A percentile compares a stretch with the other conserved stretches of the same genome.
Evolutionary conservation across 1,284 basidiomycete species (phyloP).

Genomic region (Thecaphora thlaspeos): DNA sequence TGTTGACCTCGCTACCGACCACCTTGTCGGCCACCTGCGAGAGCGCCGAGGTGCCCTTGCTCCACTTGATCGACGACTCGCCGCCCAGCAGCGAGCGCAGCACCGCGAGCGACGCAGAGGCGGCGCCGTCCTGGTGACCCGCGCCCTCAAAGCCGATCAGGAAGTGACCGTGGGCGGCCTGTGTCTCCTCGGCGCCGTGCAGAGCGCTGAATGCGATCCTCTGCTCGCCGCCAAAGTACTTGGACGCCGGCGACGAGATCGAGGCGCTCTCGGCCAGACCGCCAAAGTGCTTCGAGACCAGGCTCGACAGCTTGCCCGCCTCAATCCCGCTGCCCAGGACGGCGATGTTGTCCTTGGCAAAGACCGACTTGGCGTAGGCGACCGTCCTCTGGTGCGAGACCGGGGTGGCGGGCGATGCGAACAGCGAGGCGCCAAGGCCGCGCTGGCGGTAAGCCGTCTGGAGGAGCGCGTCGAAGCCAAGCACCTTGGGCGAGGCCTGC

Average conservation of each 20-base stretch:
- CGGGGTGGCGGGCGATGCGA: slow-evolving; percentile 49
- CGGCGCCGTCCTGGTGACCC: slow-evolving; percentile 20
- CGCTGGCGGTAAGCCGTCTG: slow-evolving; percentile 55
- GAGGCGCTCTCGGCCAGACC: slow-evolving; percentile 27
- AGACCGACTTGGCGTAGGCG: slow-evolving; percentile 39
- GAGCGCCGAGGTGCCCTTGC: slow-evolving; percentile 46
- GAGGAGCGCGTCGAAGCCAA: slow-evolving; percentile 49
- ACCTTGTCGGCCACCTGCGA: slow-evolving; percentile 31
- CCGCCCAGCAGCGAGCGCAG: slow-evolving; percentile 54
- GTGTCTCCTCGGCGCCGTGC: slow-evolving; percentile 44
- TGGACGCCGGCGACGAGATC: slow-evolving; percentile 28
- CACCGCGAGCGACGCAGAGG: slow-evolving; percentile 47
- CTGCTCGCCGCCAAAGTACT: slow-evolving; percentile 57
- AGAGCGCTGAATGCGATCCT: slow-evolving; percentile 46
- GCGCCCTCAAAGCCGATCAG: slow-evolving; percentile 54
- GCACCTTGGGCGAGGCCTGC: slow-evolving; percentile 35
- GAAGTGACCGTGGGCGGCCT: slow-evolving; percentile 47
- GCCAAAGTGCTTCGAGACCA: slow-evolving; percentile 45
- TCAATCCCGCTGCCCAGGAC: slow-evolving; percentile 53
- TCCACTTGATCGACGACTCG: slow-evolving; percentile 54
- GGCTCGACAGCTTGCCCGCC: slow-evolving; percentile 31
- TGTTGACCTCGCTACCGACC: slow-evolving; percentile 35
- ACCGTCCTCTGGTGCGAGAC: slow-evolving; percentile 38
- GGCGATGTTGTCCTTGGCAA: slow-evolving; percentile 55
- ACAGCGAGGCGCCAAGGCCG: slow-evolving; percentile 52